These are phyloP conservation scores for Gyromitra esculenta DNA, from an alignment of 2,329 filamentous ascomycete genomes.

Conservation along the genomic window DNA sequence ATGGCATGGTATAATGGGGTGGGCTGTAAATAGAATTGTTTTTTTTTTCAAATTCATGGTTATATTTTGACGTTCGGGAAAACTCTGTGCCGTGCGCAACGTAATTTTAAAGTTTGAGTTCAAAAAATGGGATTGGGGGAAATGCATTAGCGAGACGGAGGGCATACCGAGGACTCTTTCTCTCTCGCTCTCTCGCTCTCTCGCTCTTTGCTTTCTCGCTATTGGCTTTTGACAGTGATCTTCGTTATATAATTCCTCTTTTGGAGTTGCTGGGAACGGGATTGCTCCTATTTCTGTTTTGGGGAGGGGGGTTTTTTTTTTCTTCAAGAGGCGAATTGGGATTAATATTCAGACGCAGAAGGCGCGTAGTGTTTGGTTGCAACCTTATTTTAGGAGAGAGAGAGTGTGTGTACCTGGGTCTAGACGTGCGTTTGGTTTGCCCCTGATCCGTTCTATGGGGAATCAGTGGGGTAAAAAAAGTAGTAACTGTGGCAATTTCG, in stretches of 20 bases:
- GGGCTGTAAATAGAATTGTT: constrained; percentile 21
- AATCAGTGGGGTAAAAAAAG: neutral
- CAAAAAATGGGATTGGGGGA: constrained; percentile 5
- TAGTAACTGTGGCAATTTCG: no score
- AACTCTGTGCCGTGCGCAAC: constrained; percentile 3
- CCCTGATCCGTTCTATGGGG: neutral
- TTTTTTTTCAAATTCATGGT: constrained; percentile 1
- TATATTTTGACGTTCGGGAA: constrained; percentile 11
- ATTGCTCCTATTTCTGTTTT: no score
- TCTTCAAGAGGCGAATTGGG: no score
- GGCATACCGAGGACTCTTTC: neutral
- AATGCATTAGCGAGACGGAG: neutral
- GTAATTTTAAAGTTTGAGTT: constrained; percentile 3
- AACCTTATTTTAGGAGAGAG: no score
- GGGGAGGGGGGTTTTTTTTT: no score
- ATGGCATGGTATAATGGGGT: constrained; percentile 2
- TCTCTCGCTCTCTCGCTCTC: neutral
- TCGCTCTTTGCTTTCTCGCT: no score
- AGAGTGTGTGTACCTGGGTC: no score
- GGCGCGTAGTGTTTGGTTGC: no score
- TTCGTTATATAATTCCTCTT: neutral
- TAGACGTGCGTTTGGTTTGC: no score
- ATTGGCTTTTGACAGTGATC: neutral
- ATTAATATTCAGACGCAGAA: no score
- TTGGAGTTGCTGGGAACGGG: no score